Evolutionary conservation across 2,329 filamentous ascomycete genomes (phyloP).

Genomic region (Colletotrichum eleusines): DNA sequence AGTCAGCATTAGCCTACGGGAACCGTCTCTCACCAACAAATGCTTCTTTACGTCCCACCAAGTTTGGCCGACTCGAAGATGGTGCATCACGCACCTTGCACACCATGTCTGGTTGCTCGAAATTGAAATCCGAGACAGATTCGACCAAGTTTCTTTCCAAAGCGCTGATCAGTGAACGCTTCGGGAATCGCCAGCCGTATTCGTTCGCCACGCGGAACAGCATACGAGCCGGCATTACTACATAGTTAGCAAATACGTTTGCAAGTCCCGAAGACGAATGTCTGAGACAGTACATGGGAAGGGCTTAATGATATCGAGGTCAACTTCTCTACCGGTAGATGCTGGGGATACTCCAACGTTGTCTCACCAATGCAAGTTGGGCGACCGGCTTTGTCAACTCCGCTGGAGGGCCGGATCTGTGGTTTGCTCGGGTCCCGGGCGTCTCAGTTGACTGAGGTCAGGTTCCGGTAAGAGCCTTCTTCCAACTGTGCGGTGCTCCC

Average conservation of each 20-base stretch:
- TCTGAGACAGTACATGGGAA: neutral
- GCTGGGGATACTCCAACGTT: neutral
- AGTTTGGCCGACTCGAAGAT: neutral
- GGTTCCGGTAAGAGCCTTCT: neutral
- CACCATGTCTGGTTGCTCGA: neutral
- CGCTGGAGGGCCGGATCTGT: slow-evolving; percentile 16
- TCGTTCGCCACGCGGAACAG: neutral
- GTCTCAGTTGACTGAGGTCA: slow-evolving; percentile 2
- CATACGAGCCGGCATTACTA: neutral
- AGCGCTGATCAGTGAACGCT: neutral
- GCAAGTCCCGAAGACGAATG: neutral
- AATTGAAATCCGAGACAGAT: neutral
- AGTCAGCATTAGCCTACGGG: neutral
- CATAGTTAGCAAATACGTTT: neutral
- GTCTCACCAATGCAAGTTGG: slow-evolving; percentile 1
- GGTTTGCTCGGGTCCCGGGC: slow-evolving; percentile 4
- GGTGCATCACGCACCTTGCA: too few relatives aligned
- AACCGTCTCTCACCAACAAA: neutral
- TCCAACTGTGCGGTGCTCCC: neutral
- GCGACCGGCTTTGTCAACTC: neutral
- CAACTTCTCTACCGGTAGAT: neutral
- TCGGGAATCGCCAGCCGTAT: neutral
- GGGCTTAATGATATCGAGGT: neutral
- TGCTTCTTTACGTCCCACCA: neutral
- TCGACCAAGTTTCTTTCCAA: neutral